phyloP scores from a whole-genome alignment of 805 yeast species.

The Candida ortonii region DNA sequence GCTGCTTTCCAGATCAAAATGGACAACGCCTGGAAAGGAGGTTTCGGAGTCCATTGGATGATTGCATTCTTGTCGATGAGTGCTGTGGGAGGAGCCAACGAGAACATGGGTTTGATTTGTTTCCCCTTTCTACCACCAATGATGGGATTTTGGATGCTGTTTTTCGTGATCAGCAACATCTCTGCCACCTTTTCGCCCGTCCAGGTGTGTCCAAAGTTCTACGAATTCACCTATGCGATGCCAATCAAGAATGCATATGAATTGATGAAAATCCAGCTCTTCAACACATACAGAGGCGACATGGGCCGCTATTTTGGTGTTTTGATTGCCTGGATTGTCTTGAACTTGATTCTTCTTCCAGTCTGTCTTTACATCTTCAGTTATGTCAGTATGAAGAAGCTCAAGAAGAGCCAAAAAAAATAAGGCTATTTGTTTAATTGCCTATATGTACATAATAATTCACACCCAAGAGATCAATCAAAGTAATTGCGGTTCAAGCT shows the following conservation, averaged over 20 bases:
- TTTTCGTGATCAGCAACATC: slow-evolving; percentile 67
- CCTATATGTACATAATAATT: background rate
- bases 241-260: slow-evolving; percentile 69
- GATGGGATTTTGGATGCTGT: slow-evolving; percentile 68
- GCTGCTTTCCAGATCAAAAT: slow-evolving; percentile 68
- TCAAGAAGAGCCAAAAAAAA: slow-evolving; percentile 5
- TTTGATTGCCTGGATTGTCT: slow-evolving; percentile 56
- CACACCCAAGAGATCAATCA: no score
- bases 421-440: background rate
- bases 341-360: slow-evolving; percentile 45
- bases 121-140: slow-evolving; percentile 57
- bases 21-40: slow-evolving; percentile 53
- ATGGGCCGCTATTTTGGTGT: slow-evolving; percentile 63
- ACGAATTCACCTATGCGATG: slow-evolving; percentile 61
- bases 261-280: slow-evolving; percentile 55
- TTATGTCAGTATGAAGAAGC: slow-evolving; percentile 30
- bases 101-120: slow-evolving; percentile 53
- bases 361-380: slow-evolving; percentile 43
- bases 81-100: slow-evolving; percentile 76
- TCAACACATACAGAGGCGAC: slow-evolving; percentile 53
- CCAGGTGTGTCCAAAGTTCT: slow-evolving; percentile 55
- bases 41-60: slow-evolving; percentile 77
- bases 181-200: slow-evolving; percentile 68
- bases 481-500: no score
- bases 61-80: slow-evolving; percentile 63